phyloP scores from a whole-genome alignment of 768 basidiomycete species.

The Suillus weaverae region DNA sequence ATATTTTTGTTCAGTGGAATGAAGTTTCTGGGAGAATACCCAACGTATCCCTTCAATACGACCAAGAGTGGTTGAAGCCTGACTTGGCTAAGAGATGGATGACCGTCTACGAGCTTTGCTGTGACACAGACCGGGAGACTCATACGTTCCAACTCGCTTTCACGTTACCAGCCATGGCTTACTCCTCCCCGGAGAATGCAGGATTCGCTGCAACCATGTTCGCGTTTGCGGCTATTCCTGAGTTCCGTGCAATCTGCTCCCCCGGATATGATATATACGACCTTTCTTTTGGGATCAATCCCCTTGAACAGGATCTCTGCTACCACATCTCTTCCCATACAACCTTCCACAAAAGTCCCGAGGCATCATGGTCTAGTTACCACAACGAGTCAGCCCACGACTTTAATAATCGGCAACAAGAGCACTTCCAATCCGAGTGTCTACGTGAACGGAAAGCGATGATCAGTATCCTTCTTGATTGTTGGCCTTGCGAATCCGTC shows the following conservation, averaged over 20 bases:
- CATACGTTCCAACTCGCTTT: constrained; percentile 26
- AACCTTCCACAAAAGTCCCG: constrained; percentile 10
- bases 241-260: constrained; percentile 10
- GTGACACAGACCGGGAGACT: constrained; percentile 5
- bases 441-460: neutral
- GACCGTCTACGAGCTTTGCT: constrained; percentile 25
- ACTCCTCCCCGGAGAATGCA: constrained; percentile 16
- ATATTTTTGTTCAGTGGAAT: neutral
- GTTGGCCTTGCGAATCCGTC: constrained; percentile 19
- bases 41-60: constrained; percentile 12
- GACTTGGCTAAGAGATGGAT: constrained; percentile 25
- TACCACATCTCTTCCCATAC: neutral
- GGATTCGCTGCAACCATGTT: constrained; percentile 29
- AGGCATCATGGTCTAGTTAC: neutral
- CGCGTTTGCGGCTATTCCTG: constrained; percentile 25
- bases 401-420: neutral
- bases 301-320: neutral
- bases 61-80: constrained; percentile 23
- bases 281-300: constrained; percentile 12
- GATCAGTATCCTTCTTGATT: neutral
- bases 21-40: neutral
- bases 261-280: constrained; percentile 10
- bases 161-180: constrained; percentile 31
- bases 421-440: neutral
- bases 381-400: neutral